Base-by-base conservation (phyloP, 805 yeast genomes). In the Ogataea nakhonphanomensis region DNA sequence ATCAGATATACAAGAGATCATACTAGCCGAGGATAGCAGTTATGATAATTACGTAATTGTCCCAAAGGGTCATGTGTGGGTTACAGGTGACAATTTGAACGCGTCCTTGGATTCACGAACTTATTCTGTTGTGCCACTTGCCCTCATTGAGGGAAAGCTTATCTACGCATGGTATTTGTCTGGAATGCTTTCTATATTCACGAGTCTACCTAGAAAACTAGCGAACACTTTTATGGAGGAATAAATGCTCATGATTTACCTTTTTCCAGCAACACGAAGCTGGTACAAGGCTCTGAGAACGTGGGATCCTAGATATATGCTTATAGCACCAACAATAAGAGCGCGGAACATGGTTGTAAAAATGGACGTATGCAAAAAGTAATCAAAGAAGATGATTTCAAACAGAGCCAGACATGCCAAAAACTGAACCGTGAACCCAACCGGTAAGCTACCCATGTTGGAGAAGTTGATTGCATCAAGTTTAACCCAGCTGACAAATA, bases 61-160 rank as follows among this genome's bases (percentile, higher is more conserved):
- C 0, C 99, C 99, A 1, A 78, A 81, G 50, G 99, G 99, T 2
- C 99, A 93, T 62, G 85, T 87, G 34, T 93, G 98, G 98, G 82
- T 90, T 3, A 88, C 97, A 0, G 99, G 99, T 2, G 99, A 93
- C 57, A 93, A 93, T 57, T 63, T 91, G 42, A 74, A 87, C 21
- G 88, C 82, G 50, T 86, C 96, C 14, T 66, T 90, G 34, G 99
- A 93, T 55, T 87, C 96, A 4, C 69, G 99, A 50, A 78, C 87
- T 0, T 93, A 93, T 58, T 85, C 90, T 27, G 87, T 82, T n/a
- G 66, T 93, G 25, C 98, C 99, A 2, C 70, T 88, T 79, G 98
- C 81, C 0, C 65, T 93, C 28, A 80, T 93, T 3, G 80, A 81
- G 51, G 99, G 98, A 1, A 90, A 87, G 55, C 80, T 93, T 10